Conservation (phyloP, 306 rosid species). For the Benincasa hispida region DNA sequence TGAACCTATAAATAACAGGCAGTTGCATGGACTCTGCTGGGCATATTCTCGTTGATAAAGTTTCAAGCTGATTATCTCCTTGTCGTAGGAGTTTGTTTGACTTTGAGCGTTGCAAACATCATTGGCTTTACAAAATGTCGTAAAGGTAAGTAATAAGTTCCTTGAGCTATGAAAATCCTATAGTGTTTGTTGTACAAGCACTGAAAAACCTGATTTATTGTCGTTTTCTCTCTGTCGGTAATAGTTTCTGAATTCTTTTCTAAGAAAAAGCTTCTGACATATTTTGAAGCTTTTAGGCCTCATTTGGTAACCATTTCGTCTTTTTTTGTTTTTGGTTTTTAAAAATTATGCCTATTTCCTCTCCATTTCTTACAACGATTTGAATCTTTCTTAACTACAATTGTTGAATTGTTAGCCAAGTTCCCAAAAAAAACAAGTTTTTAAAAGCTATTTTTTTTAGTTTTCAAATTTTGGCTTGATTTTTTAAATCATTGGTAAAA, state of each 20-base stretch:
- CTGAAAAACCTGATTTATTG: neutral
- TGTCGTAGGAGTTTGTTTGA: slow-evolving; percentile 89
- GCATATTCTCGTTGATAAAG: slow-evolving; percentile 85
- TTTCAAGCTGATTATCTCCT: slow-evolving; percentile 98
- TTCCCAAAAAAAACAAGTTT: too few relatives aligned
- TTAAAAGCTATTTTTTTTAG: too few relatives aligned
- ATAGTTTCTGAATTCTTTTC: neutral
- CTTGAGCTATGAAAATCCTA: neutral
- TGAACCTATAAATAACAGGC: slow-evolving; percentile 38
- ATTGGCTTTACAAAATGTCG: slow-evolving; percentile 96
- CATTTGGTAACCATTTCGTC: too few relatives aligned
- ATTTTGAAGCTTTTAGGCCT: neutral
- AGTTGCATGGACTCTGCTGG: slow-evolving; percentile 59
- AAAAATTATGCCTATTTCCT: too few relatives aligned
- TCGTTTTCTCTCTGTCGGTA: neutral
- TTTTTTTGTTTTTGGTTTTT: too few relatives aligned
- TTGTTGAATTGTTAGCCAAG: too few relatives aligned
- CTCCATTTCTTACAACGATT: too few relatives aligned
- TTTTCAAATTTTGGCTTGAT: too few relatives aligned
- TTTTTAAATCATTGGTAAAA: too few relatives aligned
- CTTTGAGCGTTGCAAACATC: slow-evolving; percentile 84
- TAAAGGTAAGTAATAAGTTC: slow-evolving; percentile 46
- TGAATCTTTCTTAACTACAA: too few relatives aligned
- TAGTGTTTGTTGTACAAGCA: neutral
- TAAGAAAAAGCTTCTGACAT: neutral